Evolutionary conservation across 495 filamentous ascomycete genomes (phyloP).

Genomic region (Daldinia bambusicola): DNA sequence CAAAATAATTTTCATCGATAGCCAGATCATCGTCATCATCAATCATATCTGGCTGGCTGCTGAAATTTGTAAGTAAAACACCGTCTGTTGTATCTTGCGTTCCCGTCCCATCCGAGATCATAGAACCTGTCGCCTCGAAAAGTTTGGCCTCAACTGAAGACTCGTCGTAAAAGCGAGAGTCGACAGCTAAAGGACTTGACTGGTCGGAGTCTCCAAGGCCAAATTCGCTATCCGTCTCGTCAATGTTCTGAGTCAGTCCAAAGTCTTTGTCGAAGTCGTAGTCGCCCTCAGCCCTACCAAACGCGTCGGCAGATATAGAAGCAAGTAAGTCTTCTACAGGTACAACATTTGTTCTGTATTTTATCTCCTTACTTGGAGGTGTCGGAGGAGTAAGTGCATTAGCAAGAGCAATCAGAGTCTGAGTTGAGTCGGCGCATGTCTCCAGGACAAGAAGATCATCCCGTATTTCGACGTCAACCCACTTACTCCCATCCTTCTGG

Average conservation of each 20-base stretch:
- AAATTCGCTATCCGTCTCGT: constrained; percentile 46
- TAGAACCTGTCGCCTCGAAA: constrained; percentile 55
- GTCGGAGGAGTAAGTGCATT: constrained; percentile 85
- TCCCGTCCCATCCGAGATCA: constrained; percentile 47
- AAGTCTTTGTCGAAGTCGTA: constrained; percentile 69
- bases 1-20: constrained; percentile 86
- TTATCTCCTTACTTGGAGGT: constrained; percentile 79
- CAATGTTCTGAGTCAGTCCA: constrained; percentile 53
- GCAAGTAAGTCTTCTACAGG: constrained; percentile 88
- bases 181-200: constrained; percentile 51
- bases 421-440: constrained; percentile 95
- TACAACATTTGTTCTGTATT: constrained; percentile 88
- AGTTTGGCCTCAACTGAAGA: constrained; percentile 49
- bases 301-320: constrained; percentile 87
- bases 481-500: constrained; percentile 65
- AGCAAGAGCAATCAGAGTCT: constrained; percentile 83
- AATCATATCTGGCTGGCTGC: constrained; percentile 40
- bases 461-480: constrained; percentile 80
- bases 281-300: constrained; percentile 65
- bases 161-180: constrained; percentile 56
- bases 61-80: constrained; percentile 62
- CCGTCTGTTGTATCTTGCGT: constrained; percentile 65
- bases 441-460: constrained; percentile 92
- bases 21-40: constrained; percentile 61
- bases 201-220: constrained; percentile 48